Evolutionary conservation across 495 filamentous ascomycete species (phyloP).

Genomic region (Neohortaea acidophila): DNA sequence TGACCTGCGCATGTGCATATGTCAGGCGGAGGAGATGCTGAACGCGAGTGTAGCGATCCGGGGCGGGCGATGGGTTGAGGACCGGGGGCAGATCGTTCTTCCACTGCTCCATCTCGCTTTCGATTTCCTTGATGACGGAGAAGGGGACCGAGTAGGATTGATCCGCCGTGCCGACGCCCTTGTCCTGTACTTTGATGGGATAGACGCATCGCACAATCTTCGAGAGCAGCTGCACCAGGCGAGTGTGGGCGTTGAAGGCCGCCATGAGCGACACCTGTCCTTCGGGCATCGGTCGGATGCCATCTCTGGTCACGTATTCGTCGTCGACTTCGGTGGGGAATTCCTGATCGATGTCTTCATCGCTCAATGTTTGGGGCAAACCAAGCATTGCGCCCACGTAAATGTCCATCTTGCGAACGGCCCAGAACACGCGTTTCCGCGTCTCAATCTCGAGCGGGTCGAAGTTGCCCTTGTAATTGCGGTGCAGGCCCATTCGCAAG

Average conservation of each 20-base stretch:
- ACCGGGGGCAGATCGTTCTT: constrained; percentile 59
- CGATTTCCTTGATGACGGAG: constrained; percentile 77
- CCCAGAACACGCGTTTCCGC: constrained; percentile 77
- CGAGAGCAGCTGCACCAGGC: constrained; percentile 57
- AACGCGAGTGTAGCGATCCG: constrained; percentile 58
- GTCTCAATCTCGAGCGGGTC: constrained; percentile 73
- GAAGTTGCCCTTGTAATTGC: constrained; percentile 57
- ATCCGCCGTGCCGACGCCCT: constrained; percentile 21
- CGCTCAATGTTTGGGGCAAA: constrained; percentile 66
- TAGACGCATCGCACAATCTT: constrained; percentile 87
- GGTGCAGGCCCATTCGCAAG: constrained; percentile 75
- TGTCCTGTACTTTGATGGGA: constrained; percentile 57
- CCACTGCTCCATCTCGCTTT: constrained; percentile 72
- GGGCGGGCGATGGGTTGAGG: constrained; percentile 62
- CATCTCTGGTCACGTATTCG: constrained; percentile 69
- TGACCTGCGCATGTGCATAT: constrained; percentile 84
- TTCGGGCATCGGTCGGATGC: constrained; percentile 58
- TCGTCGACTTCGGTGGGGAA: constrained; percentile 76
- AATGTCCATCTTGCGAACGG: constrained; percentile 82
- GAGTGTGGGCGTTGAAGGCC: constrained; percentile 73
- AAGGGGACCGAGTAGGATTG: constrained; percentile 78
- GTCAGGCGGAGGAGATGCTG: constrained; percentile 77
- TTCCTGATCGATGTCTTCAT: constrained; percentile 86
- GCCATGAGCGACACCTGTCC: constrained; percentile 59
- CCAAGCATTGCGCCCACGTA: constrained; percentile 84